Percentiles rank a stretch among this genome's conserved stretches.
These are phyloP conservation scores for Solanum chilense DNA, from an alignment of 257 asterid species.

Conservation along the genomic window DNA sequence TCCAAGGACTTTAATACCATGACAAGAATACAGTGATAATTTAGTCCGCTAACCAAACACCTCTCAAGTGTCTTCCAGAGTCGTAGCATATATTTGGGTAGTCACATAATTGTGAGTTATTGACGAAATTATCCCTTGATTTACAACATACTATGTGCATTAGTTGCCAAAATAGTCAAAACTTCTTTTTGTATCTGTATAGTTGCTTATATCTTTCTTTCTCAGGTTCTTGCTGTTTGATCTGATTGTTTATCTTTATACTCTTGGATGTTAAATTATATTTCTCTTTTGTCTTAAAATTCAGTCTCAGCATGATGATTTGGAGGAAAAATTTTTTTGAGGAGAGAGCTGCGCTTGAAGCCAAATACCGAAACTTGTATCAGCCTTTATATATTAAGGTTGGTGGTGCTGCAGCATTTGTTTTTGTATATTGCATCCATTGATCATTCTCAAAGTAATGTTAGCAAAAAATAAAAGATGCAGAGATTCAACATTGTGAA, in stretches of 20 bases:
- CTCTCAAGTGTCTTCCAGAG: no score
- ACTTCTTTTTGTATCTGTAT: not conserved
- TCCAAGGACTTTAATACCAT: not conserved
- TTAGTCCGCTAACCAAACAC: not conserved
- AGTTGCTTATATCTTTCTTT: not conserved
- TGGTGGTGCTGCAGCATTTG: not conserved
- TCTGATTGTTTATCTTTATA: not conserved
- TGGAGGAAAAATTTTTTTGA: conserved; percentile 49
- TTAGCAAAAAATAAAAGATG: not conserved
- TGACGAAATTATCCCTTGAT: not conserved
- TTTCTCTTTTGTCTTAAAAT: not conserved
- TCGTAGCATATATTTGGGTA: no score
- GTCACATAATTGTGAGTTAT: not conserved
- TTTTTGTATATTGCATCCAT: not conserved
- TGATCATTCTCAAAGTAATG: not conserved
- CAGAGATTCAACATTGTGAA: conserved; percentile 1
- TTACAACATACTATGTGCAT: not conserved
- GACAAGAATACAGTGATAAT: not conserved
- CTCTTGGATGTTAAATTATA: not conserved
- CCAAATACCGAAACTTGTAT: conserved; percentile 59
- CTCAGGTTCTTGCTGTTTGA: not conserved
- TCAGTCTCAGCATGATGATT: conserved; percentile 49
- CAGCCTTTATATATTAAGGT: conserved; percentile 53
- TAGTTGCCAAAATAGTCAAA: not conserved
- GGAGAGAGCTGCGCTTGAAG: conserved; percentile 64